Base-by-base conservation (phyloP, 2,329 filamentous ascomycete species). In the Penicillium sumatraense region DNA sequence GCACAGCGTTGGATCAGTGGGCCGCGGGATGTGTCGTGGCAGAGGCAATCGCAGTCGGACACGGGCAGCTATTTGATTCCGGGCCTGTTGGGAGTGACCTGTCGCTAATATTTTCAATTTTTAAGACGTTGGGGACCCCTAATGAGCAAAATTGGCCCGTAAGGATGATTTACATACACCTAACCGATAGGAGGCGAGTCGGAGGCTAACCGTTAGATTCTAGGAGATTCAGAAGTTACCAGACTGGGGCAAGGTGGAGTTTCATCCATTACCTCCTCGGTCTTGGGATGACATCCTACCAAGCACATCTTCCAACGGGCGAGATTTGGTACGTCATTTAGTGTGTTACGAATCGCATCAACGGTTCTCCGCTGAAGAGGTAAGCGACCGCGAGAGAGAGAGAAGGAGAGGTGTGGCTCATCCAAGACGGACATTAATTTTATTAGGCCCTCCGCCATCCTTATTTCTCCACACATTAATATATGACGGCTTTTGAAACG, bases 31-130 rank as follows among this genome's bases (percentile, higher is more conserved):
- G 89, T 59, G 89, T 96, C 67, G 84, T 96, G 10, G 90, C 91
- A 4, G 93, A 98, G 74, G 77, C 90, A 73, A 68, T 86, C 77
- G 68, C 81, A 72, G 58, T 80, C 61, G 61, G 81, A 70, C 63
- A 86, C 77, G 41, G 77, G 57, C 82, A 89, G 0, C 79, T 98
- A 1, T 98, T 99, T 64, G 89, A 95, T 69, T 90, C 91, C 3
- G 89, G 91, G 1, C 91, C 96, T 64, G 83, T 98, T 48, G 95
- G 96, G 0, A 98, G 90, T 68, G 95, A 99, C 74, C 80, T 99
- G 35, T 90, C 91, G 0, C 80, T 99, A 48, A 93, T 99, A 53
- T 82, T 93, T 50, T 96, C 91, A 68, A 93, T 98, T 31, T 98
- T 99, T 76, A 88, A 90, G 74, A 96, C 89, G 0, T 74, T 99